Evolutionary conservation across 83 land plant species (phyloP).

Genomic region (Picea abies): DNA sequence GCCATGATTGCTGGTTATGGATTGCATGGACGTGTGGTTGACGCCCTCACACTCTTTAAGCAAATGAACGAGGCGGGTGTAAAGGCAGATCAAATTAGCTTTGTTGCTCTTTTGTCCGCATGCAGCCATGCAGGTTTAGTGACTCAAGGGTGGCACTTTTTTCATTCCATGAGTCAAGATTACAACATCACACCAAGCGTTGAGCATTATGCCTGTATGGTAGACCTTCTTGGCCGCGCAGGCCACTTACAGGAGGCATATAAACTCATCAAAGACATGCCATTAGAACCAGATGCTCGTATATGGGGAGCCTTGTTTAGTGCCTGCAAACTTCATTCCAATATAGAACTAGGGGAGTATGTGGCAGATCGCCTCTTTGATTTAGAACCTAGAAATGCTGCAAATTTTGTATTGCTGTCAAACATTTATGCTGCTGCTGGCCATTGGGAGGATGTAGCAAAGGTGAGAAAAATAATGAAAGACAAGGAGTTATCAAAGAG

Average conservation of each 20-base stretch:
- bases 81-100: constrained; percentile 43
- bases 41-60: constrained; percentile 37
- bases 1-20: constrained; percentile 53
- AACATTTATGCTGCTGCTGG: constrained; percentile 42
- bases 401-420: constrained; percentile 37
- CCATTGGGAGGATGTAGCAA: constrained; percentile 34
- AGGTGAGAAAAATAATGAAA: constrained; percentile 23
- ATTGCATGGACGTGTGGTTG: constrained; percentile 30
- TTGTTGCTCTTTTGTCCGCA: constrained; percentile 46
- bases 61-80: constrained; percentile 37
- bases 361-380: constrained; percentile 39
- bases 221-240: constrained; percentile 39
- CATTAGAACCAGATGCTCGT: constrained; percentile 26
- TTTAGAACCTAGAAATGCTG: constrained; percentile 43
- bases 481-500: constrained; percentile 34
- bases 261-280: constrained; percentile 21
- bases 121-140: constrained; percentile 62
- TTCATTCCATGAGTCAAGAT: constrained; percentile 33
- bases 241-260: constrained; percentile 37
- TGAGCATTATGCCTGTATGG: constrained; percentile 44
- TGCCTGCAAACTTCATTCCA: constrained; percentile 28
- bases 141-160: constrained; percentile 42
- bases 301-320: constrained; percentile 54
- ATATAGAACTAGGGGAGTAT: constrained; percentile 32
- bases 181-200: constrained; percentile 37